Evolutionary conservation across 148 eudicot species (phyloP).

Genomic region (Amaranthus cruentus): DNA sequence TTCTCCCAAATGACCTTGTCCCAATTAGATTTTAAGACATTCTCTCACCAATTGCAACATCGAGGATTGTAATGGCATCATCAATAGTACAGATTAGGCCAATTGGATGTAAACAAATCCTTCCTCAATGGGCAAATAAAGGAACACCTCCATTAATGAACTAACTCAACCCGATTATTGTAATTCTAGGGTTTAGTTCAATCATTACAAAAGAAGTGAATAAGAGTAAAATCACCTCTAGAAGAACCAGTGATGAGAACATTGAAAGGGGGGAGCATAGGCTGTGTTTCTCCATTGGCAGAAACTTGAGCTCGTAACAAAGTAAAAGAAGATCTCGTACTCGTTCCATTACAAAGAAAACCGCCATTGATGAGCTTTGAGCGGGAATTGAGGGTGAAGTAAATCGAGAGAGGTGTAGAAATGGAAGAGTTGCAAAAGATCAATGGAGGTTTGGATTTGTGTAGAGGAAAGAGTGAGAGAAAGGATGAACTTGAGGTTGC

Average conservation of each 20-base stretch:
- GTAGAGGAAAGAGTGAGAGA: neutral
- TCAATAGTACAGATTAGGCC: too few relatives aligned
- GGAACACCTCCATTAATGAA: neutral
- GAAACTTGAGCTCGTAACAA: conserved; percentile 15
- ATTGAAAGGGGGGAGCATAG: conserved; percentile 76
- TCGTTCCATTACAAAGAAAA: too few relatives aligned
- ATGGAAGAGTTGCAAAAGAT: neutral
- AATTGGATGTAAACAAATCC: too few relatives aligned
- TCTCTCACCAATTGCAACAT: too few relatives aligned
- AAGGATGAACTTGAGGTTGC: neutral
- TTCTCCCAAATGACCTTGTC: too few relatives aligned
- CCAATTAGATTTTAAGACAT: too few relatives aligned
- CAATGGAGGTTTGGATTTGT: neutral
- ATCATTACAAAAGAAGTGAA: neutral
- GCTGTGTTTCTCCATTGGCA: conserved; percentile 24
- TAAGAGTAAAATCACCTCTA: conserved; percentile 37
- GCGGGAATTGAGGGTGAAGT: conserved; percentile 14
- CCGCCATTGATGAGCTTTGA: neutral
- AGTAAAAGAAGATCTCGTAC: neutral
- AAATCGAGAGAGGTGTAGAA: neutral
- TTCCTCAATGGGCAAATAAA: too few relatives aligned
- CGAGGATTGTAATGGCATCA: too few relatives aligned
- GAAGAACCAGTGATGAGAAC: conserved; percentile 84
- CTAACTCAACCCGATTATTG: neutral
- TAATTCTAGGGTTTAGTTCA: neutral